These are phyloP conservation scores for Exserohilum turcica DNA, from an alignment of 2,329 filamentous ascomycete species.

Conservation along the genomic window DNA sequence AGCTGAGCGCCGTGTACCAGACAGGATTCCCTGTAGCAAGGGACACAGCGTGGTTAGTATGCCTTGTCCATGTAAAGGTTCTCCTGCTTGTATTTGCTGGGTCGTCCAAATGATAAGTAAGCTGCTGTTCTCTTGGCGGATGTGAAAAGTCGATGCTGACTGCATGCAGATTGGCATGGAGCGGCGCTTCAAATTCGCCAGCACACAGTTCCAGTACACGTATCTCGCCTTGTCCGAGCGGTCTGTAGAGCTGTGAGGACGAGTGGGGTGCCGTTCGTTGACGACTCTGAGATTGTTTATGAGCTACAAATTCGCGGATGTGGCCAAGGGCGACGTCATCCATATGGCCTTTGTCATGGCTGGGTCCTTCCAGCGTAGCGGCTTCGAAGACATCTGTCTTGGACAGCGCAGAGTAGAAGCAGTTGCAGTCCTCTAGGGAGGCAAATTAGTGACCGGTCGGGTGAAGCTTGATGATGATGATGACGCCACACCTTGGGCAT, in stretches of 20 bases:
- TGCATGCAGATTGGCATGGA: conserved; percentile 22
- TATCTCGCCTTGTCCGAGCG: conserved; percentile 22
- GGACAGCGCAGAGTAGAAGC: conserved; percentile 17
- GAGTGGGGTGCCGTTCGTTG: background rate
- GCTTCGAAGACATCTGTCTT: conserved; percentile 15
- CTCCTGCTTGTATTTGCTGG: background rate
- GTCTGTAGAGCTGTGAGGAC: conserved; percentile 7
- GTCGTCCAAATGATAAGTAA: background rate
- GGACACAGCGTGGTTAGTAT: conserved; percentile 30
- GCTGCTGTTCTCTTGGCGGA: conserved; percentile 6
- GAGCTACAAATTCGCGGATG: conserved; percentile 10
- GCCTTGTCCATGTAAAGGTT: conserved; percentile 6
- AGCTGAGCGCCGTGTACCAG: conserved; percentile 33
- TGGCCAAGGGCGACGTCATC: conserved; percentile 14
- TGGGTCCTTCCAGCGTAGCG: conserved; percentile 12
- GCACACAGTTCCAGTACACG: conserved; percentile 28
- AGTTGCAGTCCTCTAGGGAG: conserved; percentile 15
- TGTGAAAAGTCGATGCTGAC: conserved; percentile 30
- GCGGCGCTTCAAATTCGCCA: conserved; percentile 6
- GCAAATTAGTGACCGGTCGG: background rate
- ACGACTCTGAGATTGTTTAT: background rate
- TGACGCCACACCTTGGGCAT: conserved; percentile 17
- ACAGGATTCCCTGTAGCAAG: conserved; percentile 12
- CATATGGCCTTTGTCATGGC: conserved; percentile 1
- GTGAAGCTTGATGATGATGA: background rate